These are phyloP conservation scores for Fusarium pseudograminearum DNA, from an alignment of 2,329 filamentous ascomycete species.

Conservation along the genomic window DNA sequence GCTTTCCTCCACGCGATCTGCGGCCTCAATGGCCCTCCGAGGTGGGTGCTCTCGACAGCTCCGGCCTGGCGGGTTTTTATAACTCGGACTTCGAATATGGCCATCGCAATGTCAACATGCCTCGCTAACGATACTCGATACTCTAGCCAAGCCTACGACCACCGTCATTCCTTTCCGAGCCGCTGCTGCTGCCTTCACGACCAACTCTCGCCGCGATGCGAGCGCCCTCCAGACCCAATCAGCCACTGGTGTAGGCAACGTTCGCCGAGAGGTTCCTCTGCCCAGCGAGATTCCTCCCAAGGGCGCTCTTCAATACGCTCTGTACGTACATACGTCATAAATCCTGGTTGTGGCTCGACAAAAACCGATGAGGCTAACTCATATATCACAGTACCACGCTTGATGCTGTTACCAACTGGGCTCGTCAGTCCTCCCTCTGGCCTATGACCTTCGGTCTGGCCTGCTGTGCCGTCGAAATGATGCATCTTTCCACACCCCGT, in stretches of 20 bases:
- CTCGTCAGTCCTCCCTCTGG: constrained; percentile 85
- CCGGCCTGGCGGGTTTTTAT: constrained; percentile 41
- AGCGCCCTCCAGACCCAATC: constrained; percentile 66
- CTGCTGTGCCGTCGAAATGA: constrained; percentile 93
- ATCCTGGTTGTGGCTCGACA: neutral
- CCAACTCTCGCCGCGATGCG: constrained; percentile 74
- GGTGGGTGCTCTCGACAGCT: constrained; percentile 53
- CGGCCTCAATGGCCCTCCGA: constrained; percentile 65
- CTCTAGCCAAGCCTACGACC: constrained; percentile 72
- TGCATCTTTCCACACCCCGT: constrained; percentile 87
- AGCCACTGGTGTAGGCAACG: constrained; percentile 65
- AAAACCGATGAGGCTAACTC: neutral
- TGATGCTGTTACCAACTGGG: constrained; percentile 86
- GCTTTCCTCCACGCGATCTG: constrained; percentile 63
- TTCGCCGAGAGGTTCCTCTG: constrained; percentile 78
- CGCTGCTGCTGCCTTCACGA: constrained; percentile 72
- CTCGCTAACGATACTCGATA: constrained; percentile 18
- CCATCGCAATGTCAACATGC: constrained; percentile 13
- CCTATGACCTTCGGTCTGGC: constrained; percentile 90
- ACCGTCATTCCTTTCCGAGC: constrained; percentile 73
- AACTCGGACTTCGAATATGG: constrained; percentile 21
- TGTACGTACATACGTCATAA: constrained; percentile 68
- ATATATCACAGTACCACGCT: constrained; percentile 72
- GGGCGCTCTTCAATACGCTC: constrained; percentile 84
- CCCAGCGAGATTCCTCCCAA: constrained; percentile 84